Conservation (phyloP, 805 yeast genomes). For the Pichia insulana region DNA sequence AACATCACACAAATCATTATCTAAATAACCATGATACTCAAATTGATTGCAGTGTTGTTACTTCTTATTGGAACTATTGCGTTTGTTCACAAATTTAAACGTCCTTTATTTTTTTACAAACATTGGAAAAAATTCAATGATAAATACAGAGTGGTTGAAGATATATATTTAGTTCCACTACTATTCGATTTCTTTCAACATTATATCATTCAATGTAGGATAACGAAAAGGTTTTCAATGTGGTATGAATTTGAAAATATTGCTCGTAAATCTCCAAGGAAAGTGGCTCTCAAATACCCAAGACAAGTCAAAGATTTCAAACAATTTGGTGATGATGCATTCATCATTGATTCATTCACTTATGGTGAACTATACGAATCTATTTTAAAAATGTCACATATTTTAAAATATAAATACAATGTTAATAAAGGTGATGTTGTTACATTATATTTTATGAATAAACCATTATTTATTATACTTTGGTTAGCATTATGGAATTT, state of each 20-base stretch:
- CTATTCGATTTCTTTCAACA: slow-evolving; percentile 33
- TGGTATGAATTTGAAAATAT: slow-evolving; percentile 64
- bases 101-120: too few species aligned
- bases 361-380: slow-evolving; percentile 61
- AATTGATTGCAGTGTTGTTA: too few species aligned
- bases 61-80: too few species aligned
- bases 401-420: slow-evolving; percentile 54
- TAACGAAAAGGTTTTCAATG: slow-evolving; percentile 41
- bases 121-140: slow-evolving; percentile 27
- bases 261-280: slow-evolving; percentile 33
- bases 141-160: slow-evolving; percentile 40
- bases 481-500: slow-evolving; percentile 89
- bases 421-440: slow-evolving; percentile 60
- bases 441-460: slow-evolving; percentile 71
- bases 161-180: slow-evolving; percentile 40
- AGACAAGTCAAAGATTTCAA: slow-evolving; percentile 32
- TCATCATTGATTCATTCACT: slow-evolving; percentile 53
- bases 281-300: slow-evolving; percentile 59
- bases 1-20: too few species aligned
- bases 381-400: slow-evolving; percentile 55
- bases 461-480: slow-evolving; percentile 67
- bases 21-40: too few species aligned
- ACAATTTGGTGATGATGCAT: slow-evolving; percentile 42
- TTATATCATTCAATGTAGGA: slow-evolving; percentile 29
- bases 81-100: too few species aligned